Percentiles rank a stretch among this genome's conserved stretches.
phyloP scores from a whole-genome alignment of 2,329 filamentous ascomycete genomes.

The Cercospora nicotianae region DNA sequence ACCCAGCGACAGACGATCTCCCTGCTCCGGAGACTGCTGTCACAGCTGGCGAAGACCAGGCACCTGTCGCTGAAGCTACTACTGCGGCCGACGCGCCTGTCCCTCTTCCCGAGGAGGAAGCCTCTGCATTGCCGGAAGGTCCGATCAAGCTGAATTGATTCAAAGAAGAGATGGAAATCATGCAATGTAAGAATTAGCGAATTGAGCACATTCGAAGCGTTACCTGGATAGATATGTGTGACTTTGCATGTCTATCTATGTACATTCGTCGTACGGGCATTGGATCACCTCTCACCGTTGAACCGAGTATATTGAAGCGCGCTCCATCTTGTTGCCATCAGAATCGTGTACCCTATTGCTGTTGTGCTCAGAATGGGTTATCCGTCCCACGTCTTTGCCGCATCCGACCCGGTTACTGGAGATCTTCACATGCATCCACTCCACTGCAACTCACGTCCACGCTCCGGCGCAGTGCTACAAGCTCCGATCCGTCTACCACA shows the following conservation, averaged over 20 bases:
- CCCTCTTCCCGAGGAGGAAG: neutral
- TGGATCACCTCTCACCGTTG: neutral
- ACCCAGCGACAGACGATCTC: neutral
- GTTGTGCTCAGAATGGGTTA: neutral
- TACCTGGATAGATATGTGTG: neutral
- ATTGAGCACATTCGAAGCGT: neutral
- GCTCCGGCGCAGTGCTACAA: neutral
- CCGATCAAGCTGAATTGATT: neutral
- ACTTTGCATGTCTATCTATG: neutral
- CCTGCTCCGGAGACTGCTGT: neutral
- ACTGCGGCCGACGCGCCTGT: neutral
- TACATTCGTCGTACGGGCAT: neutral
- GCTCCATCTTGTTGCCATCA: neutral
- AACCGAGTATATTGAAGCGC: neutral
- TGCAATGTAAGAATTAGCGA: constrained; percentile 1
- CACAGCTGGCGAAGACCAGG: neutral
- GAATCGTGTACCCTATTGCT: neutral
- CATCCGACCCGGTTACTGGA: neutral
- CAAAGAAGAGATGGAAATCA: neutral
- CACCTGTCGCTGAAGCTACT: neutral
- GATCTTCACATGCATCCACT: constrained; percentile 6
- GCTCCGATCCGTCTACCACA: neutral
- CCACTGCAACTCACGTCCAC: neutral
- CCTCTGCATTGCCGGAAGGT: neutral
- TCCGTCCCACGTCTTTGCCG: neutral